A percentile compares a stretch with the other conserved stretches of the same genome.
Evolutionary conservation across 768 basidiomycete genomes (phyloP).

Genomic region (Clathrus columnatus): DNA sequence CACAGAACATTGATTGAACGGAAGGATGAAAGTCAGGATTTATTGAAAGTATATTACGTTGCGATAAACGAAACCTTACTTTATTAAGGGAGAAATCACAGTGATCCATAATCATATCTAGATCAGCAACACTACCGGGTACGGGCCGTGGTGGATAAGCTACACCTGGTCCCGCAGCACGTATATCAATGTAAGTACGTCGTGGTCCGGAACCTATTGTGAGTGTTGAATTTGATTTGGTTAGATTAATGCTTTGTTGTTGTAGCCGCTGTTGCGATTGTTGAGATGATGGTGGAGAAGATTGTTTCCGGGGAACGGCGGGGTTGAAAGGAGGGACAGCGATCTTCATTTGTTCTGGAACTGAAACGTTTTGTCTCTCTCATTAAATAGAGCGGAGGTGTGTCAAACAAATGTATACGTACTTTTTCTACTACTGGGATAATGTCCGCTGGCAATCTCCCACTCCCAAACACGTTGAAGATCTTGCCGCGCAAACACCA

Average conservation of each 20-base stretch:
- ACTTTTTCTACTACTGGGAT: constrained; percentile 77
- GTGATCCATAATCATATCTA: constrained; percentile 86
- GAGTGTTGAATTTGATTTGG: constrained; percentile 17
- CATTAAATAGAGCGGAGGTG: constrained; percentile 1
- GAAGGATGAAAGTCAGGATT: not conserved
- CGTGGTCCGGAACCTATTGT: constrained; percentile 70
- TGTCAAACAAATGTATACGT: constrained; percentile 24
- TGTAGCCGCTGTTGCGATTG: constrained; percentile 26
- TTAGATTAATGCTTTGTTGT: constrained; percentile 26
- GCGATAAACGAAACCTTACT: constrained; percentile 29
- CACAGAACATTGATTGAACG: constrained; percentile 14
- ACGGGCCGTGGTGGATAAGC: constrained; percentile 85
- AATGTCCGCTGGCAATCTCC: constrained; percentile 91
- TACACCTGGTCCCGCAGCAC: constrained; percentile 48
- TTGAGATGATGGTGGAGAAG: constrained; percentile 36
- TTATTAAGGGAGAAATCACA: constrained; percentile 84
- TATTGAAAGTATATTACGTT: too few relatives aligned
- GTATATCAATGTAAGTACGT: constrained; percentile 69
- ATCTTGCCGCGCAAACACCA: constrained; percentile 70
- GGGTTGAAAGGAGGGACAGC: constrained; percentile 56
- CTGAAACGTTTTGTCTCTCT: constrained; percentile 29
- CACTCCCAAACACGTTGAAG: constrained; percentile 89
- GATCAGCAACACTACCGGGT: constrained; percentile 76
- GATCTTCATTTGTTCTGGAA: constrained; percentile 62
- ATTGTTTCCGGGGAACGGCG: constrained; percentile 51